phyloP scores from a whole-genome alignment of 2,329 filamentous ascomycete genomes.

The Trichoderma semiorbis region DNA sequence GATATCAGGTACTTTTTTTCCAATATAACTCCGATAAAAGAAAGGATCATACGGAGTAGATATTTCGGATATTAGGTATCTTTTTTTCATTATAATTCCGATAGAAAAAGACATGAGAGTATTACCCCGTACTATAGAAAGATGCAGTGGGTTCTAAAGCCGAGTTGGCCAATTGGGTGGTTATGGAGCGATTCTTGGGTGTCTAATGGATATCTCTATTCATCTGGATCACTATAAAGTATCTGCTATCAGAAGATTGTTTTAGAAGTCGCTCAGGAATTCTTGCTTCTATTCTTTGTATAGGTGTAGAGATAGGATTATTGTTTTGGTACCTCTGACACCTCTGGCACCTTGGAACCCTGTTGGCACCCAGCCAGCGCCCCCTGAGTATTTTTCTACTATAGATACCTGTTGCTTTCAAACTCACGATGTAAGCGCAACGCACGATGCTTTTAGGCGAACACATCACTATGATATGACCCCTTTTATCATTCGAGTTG shows the following conservation, averaged over 20 bases:
- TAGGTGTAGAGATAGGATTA: too few relatives aligned
- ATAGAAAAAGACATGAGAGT: background rate
- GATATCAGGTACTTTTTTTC: too few relatives aligned
- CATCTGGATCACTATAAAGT: too few relatives aligned
- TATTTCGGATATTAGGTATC: background rate
- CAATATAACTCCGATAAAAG: too few relatives aligned
- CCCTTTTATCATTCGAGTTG: background rate
- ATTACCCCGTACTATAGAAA: background rate
- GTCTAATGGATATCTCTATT: background rate
- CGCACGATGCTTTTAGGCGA: background rate
- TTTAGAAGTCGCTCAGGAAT: too few relatives aligned
- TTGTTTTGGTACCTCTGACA: too few relatives aligned
- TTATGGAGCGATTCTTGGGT: background rate
- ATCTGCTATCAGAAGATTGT: too few relatives aligned
- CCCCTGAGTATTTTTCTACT: too few relatives aligned
- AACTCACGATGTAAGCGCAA: background rate
- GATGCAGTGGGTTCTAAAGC: background rate
- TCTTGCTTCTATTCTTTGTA: too few relatives aligned
- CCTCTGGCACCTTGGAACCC: too few relatives aligned
- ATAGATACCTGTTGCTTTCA: background rate
- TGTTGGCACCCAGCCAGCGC: too few relatives aligned
- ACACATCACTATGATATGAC: background rate
- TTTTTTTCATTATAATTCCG: background rate
- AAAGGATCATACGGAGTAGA: too few relatives aligned
- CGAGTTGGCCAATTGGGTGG: background rate